These are phyloP conservation scores for Lodderomyces jiufengensis DNA, from an alignment of 1,139 yeast genomes.

Conservation along the genomic window DNA sequence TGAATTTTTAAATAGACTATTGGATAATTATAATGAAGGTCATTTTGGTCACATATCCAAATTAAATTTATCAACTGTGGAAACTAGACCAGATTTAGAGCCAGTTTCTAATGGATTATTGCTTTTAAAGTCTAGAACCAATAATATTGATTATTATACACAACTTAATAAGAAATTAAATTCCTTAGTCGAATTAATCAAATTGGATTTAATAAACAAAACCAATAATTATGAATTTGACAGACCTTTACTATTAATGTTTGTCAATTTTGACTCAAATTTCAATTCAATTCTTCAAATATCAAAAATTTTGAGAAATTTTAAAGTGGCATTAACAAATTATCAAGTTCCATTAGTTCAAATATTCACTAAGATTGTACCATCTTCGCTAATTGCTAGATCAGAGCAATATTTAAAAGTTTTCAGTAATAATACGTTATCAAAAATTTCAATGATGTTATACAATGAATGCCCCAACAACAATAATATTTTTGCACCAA, in stretches of 20 bases:
- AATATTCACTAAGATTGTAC: conserved; percentile 55
- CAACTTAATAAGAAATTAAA: conserved; percentile 28
- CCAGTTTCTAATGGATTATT: conserved; percentile 34
- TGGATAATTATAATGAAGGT: conserved; percentile 43
- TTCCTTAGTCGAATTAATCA: conserved; percentile 33
- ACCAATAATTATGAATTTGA: conserved; percentile 42
- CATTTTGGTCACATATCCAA: conserved; percentile 46
- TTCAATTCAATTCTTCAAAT: conserved; percentile 47
- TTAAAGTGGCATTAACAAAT: conserved; percentile 37
- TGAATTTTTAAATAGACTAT: conserved; percentile 39
- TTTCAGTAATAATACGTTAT: conserved; percentile 46
- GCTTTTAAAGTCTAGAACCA: conserved; percentile 13
- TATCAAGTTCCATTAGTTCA: conserved; percentile 43
- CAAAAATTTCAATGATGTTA: conserved; percentile 54
- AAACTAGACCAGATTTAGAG: conserved; percentile 32
- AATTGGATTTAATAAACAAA: conserved; percentile 40
- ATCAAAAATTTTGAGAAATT: conserved; percentile 46
- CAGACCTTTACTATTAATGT: conserved; percentile 45
- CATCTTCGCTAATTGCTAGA: conserved; percentile 48
- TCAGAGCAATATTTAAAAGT: conserved; percentile 42
- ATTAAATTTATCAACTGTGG: conserved; percentile 28
- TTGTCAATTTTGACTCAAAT: conserved; percentile 43
- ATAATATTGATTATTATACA: conserved; percentile 26
- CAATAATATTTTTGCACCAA: conserved; percentile 30
- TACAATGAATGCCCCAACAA: conserved; percentile 56